phyloP scores from a whole-genome alignment of 106 monocot genomes.

The Iris macrosiphon region DNA sequence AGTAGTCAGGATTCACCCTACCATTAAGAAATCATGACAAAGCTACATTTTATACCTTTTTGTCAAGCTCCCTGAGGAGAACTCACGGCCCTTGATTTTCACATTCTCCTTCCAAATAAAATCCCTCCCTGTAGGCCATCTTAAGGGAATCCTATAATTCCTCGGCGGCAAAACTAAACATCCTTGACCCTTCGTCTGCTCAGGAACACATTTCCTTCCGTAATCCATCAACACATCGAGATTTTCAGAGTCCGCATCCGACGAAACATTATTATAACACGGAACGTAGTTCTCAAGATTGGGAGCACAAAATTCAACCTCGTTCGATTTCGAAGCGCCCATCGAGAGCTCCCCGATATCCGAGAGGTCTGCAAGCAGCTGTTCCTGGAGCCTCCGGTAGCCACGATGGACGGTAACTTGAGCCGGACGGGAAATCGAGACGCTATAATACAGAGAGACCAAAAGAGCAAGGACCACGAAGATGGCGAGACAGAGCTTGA shows the following conservation, averaged over 20 bases:
- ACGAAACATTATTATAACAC: constrained; percentile 71
- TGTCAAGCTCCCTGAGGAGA: constrained; percentile 86
- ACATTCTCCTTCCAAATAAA: constrained; percentile 98
- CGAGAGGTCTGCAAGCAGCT: constrained; percentile 56
- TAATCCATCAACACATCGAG: constrained; percentile 14
- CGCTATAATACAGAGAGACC: constrained; percentile 63
- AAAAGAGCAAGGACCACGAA: constrained; percentile 25
- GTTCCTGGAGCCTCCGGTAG: constrained; percentile 65
- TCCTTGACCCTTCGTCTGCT: constrained; percentile 1
- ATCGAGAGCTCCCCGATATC: constrained; percentile 58
- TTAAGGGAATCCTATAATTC: constrained; percentile 74
- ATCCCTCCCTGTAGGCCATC: constrained; percentile 90
- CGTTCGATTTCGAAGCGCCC: constrained; percentile 35
- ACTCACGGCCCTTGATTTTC: constrained; percentile 77
- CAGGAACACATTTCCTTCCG: constrained; percentile 39
- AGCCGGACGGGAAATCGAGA: constrained; percentile 49
- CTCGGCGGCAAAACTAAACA: constrained; percentile 64
- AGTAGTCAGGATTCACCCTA: too few relatives aligned
- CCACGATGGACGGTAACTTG: constrained; percentile 27
- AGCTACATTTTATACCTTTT: constrained; percentile 74
- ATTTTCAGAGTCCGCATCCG: constrained; percentile 23
- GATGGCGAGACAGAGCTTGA: constrained; percentile 40
- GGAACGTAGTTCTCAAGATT: constrained; percentile 82
- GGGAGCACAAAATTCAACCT: constrained; percentile 56
- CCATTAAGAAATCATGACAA: too few relatives aligned